Conservation (phyloP, 2,329 filamentous ascomycete species). For the Phyllosticta citrichinensis region DNA sequence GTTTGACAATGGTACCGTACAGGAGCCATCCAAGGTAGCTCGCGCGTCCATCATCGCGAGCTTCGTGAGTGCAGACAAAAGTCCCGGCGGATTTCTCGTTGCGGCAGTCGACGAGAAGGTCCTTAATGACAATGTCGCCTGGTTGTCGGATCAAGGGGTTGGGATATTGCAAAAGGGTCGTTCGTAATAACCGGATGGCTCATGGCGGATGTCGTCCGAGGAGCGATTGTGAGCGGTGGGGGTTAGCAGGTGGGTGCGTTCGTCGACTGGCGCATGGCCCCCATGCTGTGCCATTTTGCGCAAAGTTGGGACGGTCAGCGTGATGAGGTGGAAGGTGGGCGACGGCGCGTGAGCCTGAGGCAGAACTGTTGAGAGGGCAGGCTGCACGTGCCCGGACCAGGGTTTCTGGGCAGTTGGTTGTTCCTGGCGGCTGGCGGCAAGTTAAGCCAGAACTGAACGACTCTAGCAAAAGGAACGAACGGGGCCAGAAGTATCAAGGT, state of each 20-base stretch:
- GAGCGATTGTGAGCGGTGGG: constrained; percentile 17
- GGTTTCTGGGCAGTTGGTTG: background rate
- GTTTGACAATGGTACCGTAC: constrained; percentile 45
- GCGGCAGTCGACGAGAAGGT: constrained; percentile 46
- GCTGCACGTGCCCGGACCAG: background rate
- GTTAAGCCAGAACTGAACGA: no score
- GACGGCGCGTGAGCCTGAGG: no score
- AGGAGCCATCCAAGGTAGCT: constrained; percentile 42
- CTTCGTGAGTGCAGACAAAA: constrained; percentile 45
- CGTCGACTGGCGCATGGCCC: constrained; percentile 12
- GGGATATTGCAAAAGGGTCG: constrained; percentile 46
- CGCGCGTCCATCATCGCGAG: constrained; percentile 19
- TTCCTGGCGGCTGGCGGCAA: background rate
- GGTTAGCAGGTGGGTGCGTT: constrained; percentile 25
- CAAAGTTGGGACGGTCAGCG: no score
- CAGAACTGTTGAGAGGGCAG: background rate
- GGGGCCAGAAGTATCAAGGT: background rate
- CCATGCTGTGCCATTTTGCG: background rate
- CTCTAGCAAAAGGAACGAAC: no score
- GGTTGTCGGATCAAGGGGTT: constrained; percentile 46
- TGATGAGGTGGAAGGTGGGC: no score
- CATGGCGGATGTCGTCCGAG: constrained; percentile 26
- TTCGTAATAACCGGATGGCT: constrained; percentile 40
- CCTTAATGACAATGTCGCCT: constrained; percentile 47
- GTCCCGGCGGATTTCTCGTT: constrained; percentile 22